These are phyloP conservation scores for Pseudogymnoascus verrucosus DNA, from an alignment of 2,329 filamentous ascomycete species.

Conservation along the genomic window DNA sequence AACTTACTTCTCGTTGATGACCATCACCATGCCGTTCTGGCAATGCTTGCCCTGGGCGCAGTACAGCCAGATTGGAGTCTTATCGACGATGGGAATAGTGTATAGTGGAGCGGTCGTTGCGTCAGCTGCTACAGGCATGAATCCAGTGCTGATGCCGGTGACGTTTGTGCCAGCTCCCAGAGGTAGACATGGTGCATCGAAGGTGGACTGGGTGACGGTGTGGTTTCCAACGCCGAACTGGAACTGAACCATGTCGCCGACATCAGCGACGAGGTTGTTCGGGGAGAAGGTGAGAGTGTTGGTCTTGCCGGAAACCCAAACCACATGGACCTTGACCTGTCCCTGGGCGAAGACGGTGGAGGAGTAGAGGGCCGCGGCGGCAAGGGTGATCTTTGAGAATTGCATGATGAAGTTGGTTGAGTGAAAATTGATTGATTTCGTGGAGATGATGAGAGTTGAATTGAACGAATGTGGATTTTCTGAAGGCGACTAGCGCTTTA, in stretches of 20 bases:
- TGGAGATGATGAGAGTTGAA: not conserved
- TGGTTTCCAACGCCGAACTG: conserved; percentile 64
- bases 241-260: conserved; percentile 59
- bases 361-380: not conserved
- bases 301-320: conserved; percentile 49
- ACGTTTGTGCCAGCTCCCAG: conserved; percentile 41
- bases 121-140: conserved; percentile 52
- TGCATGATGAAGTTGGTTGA: not conserved
- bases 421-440: not conserved
- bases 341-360: not conserved
- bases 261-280: conserved; percentile 52
- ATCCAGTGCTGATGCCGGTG: conserved; percentile 59
- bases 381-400: not conserved
- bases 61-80: conserved; percentile 70
- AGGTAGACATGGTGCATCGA: conserved; percentile 61
- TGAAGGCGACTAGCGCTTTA: conserved; percentile 12
- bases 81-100: conserved; percentile 61
- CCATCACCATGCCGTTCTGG: conserved; percentile 36
- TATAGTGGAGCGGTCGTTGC: conserved; percentile 53
- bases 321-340: conserved; percentile 45
- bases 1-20: conserved; percentile 46
- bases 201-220: conserved; percentile 70
- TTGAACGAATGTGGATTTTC: not conserved
- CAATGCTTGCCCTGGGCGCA: conserved; percentile 70
- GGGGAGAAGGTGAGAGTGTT: conserved; percentile 54